These are phyloP conservation scores for Chimonanthus praecox DNA, from an alignment of 164 flowering plant species.

Conservation along the genomic window DNA sequence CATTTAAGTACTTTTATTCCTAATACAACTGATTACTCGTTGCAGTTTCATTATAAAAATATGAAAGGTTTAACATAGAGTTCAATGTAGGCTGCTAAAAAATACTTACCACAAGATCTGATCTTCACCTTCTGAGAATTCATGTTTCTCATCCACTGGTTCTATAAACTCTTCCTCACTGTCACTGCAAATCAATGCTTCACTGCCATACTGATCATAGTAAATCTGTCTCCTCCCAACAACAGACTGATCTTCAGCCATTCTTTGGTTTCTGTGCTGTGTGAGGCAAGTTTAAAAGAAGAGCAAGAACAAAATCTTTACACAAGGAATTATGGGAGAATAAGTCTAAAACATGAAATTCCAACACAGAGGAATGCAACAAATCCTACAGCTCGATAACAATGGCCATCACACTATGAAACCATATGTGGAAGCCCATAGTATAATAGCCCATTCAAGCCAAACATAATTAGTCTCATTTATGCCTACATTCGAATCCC, in stretches of 20 bases:
- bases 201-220: slow-evolving; percentile 87
- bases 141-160: slow-evolving; percentile 74
- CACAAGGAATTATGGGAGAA: slow-evolving; percentile 4
- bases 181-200: slow-evolving; percentile 92
- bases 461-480: too few species aligned
- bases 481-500: too few species aligned
- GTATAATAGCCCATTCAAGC: background rate
- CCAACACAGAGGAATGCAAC: background rate
- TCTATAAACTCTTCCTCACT: slow-evolving; percentile 85
- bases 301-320: slow-evolving; percentile 16
- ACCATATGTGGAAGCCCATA: background rate
- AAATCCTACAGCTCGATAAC: background rate
- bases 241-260: slow-evolving; percentile 97
- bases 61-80: background rate
- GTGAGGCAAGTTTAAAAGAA: slow-evolving; percentile 27
- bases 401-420: background rate
- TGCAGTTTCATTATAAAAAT: too few species aligned
- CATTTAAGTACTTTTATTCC: too few species aligned
- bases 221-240: slow-evolving; percentile 92
- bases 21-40: too few species aligned
- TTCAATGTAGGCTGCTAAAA: background rate
- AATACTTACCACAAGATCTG: slow-evolving; percentile 63
- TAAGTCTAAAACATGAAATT: background rate
- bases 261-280: slow-evolving; percentile 89
- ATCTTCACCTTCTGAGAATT: slow-evolving; percentile 82